Base-by-base conservation (phyloP, 2,329 filamentous ascomycete genomes). In the Scytalidium sp. region DNA sequence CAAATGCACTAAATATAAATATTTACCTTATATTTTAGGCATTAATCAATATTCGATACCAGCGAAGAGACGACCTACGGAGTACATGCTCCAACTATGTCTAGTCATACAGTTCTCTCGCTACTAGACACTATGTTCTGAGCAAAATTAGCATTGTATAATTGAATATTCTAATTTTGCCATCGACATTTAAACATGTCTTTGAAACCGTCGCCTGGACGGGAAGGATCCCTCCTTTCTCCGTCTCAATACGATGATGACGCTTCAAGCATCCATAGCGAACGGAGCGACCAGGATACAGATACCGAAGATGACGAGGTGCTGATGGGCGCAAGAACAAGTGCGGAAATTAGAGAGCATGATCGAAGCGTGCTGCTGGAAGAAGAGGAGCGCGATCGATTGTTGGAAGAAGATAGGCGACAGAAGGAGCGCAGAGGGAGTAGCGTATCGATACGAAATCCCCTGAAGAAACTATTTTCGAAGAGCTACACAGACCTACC, bases 221-320 rank as follows among this genome's bases (percentile, higher is more conserved):
- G 55, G 25, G 53, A 58, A 43, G 53, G 50, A 6, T 59, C 58
- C n/a, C 55, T 64, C 23, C 57, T 65, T 10, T 63, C 62, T 9
- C 62, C 63, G 8, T 43, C 50, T 2, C 46, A 58, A 43, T 61
- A 61, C 52, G 63, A 65, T 44, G 63, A 64, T 41, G 87, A 90
- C 66, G 84, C 83, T 47, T 72, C 80, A 11, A 88, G 85, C 6
- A 70, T 89, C 40, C 79, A 84, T 60, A 83, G 78, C 60, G 63
- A 62, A 29, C 79, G 80, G 54, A 84, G 79, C 70, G 85, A 88
- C 61, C 85, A 89, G 65, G 86, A 90, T 63, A 86, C 83, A 50
- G 87, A 90, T 64, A 88, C 83, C 68, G 86, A 90, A 57, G 87
- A 90, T 66, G 85, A 90, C 65, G 75, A 88, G 60, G 75, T 88